Base-by-base conservation (phyloP, 345 rosid genomes). In the Populus euphratica region DNA sequence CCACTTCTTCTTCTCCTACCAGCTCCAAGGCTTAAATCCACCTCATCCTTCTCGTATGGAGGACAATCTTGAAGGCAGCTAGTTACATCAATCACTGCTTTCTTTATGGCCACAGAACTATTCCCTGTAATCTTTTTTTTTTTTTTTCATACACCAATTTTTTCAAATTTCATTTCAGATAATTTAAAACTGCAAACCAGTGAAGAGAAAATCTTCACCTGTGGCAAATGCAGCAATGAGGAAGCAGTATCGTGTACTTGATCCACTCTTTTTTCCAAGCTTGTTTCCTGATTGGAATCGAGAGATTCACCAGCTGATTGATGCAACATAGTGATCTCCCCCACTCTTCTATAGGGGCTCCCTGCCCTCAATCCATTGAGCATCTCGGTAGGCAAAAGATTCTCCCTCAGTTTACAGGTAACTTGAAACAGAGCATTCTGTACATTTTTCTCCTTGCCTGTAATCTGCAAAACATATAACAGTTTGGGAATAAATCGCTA, bases 31-130 rank as follows among this genome's bases (percentile, higher is more conserved):
- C 41, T 63, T n/a, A 68, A 62, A n/a, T 31, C 72, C 31, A 69
- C 36, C 23, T 38, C 70, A 50, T 71, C 75, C 41, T 64, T 84
- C n/a, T 81, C 75, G 13, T 68, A 36, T 0, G 90, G 83, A 39
- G 88, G 86, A 70, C 56, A 80, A 38, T 68, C 74, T 66, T 86
- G 90, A 77, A 91, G 88, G 73, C 77, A 75, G 20, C 47, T 49
- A 6, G 91, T 86, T 63, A 91, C 90, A 67, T 81, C 86, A 63
- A 89, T 74, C 14, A 91, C 41, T 25, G 92, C 96, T 78, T 87
- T 91, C 89, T 89, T 90, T 65, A 88, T 91, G 54, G 91, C 87
- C 79, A 89, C 82, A 17, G 77, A 75, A 14, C 65, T 72, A 27
- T 13, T 41, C 4, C 93, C 94, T 5, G 89, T 86, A 74, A 91